phyloP scores from a whole-genome alignment of 495 filamentous ascomycete genomes.

The Lindgomyces ingoldianus region DNA sequence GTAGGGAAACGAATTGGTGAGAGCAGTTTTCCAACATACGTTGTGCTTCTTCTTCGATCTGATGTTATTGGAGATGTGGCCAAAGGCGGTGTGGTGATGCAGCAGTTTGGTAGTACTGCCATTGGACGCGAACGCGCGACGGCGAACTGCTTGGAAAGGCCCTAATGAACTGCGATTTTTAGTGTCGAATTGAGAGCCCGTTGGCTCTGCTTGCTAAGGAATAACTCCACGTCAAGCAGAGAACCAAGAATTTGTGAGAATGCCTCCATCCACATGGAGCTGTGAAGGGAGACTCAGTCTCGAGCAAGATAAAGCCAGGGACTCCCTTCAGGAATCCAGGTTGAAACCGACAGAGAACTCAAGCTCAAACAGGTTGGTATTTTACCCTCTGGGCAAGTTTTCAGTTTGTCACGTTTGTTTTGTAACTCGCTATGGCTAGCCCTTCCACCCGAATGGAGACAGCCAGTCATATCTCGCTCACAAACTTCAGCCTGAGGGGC shows the following conservation, averaged over 20 bases:
- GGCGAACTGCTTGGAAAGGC: not conserved
- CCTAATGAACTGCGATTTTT: not conserved
- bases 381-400: too few species aligned
- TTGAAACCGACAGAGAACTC: too few species aligned
- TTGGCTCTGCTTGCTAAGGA: not conserved
- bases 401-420: not conserved
- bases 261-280: too few species aligned
- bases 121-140: not conserved
- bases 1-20: too few species aligned
- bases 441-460: not conserved
- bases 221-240: not conserved
- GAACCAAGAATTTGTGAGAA: not conserved
- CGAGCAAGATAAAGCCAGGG: too few species aligned
- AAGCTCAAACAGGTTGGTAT: too few species aligned
- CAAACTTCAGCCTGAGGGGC: not conserved
- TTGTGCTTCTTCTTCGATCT: not conserved
- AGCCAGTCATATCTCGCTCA: not conserved
- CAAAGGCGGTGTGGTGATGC: not conserved
- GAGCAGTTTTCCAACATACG: too few species aligned
- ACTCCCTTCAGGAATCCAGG: too few species aligned
- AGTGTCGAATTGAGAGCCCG: too few species aligned
- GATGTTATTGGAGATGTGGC: not conserved
- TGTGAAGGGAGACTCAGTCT: too few species aligned
- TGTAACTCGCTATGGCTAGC: not conserved
- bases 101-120: not conserved